These are phyloP conservation scores for Exophiala lecanii-corni DNA, from an alignment of 2,329 filamentous ascomycete species.

Conservation along the genomic window DNA sequence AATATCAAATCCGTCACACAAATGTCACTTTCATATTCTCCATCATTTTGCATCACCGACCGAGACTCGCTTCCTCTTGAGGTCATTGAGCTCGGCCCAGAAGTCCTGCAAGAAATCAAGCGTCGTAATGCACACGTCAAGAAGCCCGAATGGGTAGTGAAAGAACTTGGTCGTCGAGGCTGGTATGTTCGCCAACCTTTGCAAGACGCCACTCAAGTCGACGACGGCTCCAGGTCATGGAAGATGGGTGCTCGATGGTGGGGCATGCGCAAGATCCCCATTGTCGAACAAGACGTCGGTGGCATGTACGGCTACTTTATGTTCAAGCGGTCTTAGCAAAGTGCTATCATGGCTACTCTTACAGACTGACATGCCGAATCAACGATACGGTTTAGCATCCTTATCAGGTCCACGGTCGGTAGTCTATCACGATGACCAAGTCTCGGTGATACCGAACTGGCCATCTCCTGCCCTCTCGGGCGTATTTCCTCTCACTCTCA, in stretches of 20 bases:
- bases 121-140: conserved; percentile 49
- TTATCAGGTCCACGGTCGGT: conserved; percentile 1
- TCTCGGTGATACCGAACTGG: too few species aligned
- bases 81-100: conserved; percentile 69
- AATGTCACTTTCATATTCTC: conserved; percentile 54
- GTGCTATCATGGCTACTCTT: neutral
- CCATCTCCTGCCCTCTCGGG: too few species aligned
- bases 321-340: conserved; percentile 45
- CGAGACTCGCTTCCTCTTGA: conserved; percentile 62
- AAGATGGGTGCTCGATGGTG: conserved; percentile 81
- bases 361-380: too few species aligned
- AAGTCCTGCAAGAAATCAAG: conserved; percentile 60
- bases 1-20: conserved; percentile 58
- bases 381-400: too few species aligned
- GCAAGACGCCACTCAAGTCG: conserved; percentile 28
- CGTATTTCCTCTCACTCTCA: too few species aligned
- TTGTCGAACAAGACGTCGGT: conserved; percentile 52
- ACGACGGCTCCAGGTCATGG: conserved; percentile 63
- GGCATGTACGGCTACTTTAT: conserved; percentile 58
- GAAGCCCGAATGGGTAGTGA: conserved; percentile 64
- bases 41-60: conserved; percentile 52
- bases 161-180: conserved; percentile 63
- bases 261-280: conserved; percentile 70
- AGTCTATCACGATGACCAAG: too few species aligned
- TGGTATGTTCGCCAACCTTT: conserved; percentile 56